Evolutionary conservation across 306 rosid species (phyloP).

Genomic region (Mucuna pruriens): DNA sequence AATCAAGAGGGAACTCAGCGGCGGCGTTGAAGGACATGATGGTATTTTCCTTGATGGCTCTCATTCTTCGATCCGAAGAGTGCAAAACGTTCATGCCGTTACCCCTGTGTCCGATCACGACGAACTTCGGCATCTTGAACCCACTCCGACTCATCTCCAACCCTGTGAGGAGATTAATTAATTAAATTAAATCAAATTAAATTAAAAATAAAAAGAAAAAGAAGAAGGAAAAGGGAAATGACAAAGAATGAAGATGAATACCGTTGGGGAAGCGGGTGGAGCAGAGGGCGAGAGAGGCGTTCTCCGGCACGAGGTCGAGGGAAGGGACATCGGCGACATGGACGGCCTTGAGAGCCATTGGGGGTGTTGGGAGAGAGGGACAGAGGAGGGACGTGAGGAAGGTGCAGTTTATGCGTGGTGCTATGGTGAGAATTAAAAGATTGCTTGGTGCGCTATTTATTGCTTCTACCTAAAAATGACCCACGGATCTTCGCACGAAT

Average conservation of each 20-base stretch:
- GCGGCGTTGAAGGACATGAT: conserved; percentile 73
- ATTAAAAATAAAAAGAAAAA: not conserved
- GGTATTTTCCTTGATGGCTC: conserved; percentile 73
- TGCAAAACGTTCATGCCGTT: conserved; percentile 78
- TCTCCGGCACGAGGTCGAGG: conserved; percentile 47
- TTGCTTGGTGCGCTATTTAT: conserved; percentile 32
- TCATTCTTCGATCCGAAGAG: conserved; percentile 64
- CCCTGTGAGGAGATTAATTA: no score
- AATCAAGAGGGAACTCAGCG: conserved; percentile 60
- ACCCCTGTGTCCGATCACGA: conserved; percentile 83
- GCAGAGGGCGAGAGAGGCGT: conserved; percentile 41
- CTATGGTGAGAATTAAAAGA: not conserved
- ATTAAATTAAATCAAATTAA: no score
- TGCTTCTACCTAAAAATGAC: not conserved
- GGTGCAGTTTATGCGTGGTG: not conserved
- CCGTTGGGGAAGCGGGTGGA: conserved; percentile 40
- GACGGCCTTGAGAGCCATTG: conserved; percentile 58
- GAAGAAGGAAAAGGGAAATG: not conserved
- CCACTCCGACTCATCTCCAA: conserved; percentile 23
- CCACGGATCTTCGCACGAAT: conserved; percentile 47
- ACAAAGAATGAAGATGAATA: not conserved
- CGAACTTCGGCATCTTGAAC: conserved; percentile 49
- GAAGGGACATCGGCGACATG: conserved; percentile 61
- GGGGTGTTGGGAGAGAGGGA: not conserved
- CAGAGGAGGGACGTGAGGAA: not conserved